A percentile compares a stretch with the other conserved stretches of the same genome.
Conservation (phyloP, 805 yeast species). For the Grigorovia jiainica region DNA sequence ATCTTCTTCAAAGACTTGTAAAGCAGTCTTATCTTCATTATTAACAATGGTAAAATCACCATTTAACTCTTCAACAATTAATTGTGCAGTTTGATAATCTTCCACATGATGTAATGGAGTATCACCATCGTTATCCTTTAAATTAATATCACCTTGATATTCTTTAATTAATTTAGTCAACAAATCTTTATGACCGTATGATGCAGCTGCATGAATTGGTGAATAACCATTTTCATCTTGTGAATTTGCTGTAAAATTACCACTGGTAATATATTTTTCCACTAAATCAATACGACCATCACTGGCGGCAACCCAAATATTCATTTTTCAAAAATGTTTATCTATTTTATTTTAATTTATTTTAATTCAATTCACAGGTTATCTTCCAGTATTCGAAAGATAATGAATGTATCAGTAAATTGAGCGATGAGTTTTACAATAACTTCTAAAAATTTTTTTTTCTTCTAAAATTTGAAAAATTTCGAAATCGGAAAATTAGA, state of each 20-base stretch:
- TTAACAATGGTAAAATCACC: conserved; percentile 62
- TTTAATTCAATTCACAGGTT: no score
- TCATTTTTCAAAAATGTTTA: no score
- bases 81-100: conserved; percentile 51
- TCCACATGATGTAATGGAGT: conserved; percentile 92
- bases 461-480: background rate
- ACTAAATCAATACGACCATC: conserved; percentile 64
- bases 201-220: conserved; percentile 94
- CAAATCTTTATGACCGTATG: conserved; percentile 74
- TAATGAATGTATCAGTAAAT: no score
- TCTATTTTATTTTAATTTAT: no score
- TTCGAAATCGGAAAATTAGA: background rate
- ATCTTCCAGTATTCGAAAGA: no score
- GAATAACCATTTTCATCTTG: conserved; percentile 93
- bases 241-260: conserved; percentile 51
- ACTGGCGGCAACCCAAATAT: conserved; percentile 93
- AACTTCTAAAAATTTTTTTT: background rate
- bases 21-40: conserved; percentile 65
- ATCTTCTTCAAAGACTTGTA: conserved; percentile 70
- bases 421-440: no score
- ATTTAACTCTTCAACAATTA: conserved; percentile 53
- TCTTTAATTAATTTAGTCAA: conserved; percentile 28
- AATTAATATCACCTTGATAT: conserved; percentile 73
- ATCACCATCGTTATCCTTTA: conserved; percentile 84
- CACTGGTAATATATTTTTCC: conserved; percentile 39